Conservation (phyloP, 148 eudicot species). For the Cornus kousa region DNA sequence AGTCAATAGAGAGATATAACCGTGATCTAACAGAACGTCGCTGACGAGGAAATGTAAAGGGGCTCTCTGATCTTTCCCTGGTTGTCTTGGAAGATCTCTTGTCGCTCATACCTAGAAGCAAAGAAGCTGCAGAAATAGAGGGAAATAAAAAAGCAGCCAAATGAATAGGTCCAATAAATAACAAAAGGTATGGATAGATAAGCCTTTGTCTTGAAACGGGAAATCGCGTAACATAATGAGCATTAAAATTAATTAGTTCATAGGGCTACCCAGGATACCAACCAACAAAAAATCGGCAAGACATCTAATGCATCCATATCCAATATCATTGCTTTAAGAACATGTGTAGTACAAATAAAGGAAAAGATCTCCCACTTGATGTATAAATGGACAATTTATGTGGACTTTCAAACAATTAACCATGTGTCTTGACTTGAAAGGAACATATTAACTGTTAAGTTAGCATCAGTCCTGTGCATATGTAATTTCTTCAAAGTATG, state of each 20-base stretch:
- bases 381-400: neutral
- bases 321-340: neutral
- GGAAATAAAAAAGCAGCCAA: neutral
- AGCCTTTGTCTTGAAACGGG: neutral
- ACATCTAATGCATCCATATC: neutral
- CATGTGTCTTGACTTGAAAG: neutral
- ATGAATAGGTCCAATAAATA: neutral
- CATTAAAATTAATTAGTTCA: neutral
- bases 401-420: neutral
- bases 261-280: neutral
- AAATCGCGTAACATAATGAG: neutral
- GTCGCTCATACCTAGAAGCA: constrained; percentile 26
- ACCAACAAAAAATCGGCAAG: neutral
- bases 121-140: constrained; percentile 30
- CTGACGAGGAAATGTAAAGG: constrained; percentile 62
- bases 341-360: neutral
- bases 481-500: neutral
- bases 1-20: constrained; percentile 46
- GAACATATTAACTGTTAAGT: neutral
- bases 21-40: constrained; percentile 69
- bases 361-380: neutral
- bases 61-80: constrained; percentile 60
- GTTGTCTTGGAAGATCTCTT: constrained; percentile 40
- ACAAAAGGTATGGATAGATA: neutral
- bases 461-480: neutral